Conservation (phyloP, 345 rosid species). For the Psidium friedrichsthalianum region DNA sequence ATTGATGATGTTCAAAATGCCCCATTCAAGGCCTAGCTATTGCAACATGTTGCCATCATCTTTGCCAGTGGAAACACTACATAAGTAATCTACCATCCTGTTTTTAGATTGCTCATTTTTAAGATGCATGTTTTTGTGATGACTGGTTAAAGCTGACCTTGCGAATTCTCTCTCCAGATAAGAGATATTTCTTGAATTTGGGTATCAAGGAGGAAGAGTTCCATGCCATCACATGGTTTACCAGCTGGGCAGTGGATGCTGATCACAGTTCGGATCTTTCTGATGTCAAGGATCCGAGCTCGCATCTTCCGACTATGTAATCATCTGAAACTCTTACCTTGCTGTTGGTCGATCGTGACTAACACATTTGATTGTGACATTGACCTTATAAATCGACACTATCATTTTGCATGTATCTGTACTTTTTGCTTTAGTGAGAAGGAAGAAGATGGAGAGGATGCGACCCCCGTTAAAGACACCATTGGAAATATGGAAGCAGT, state of each 20-base stretch:
- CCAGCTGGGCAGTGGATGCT: slow-evolving; percentile 98
- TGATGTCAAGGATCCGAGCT: slow-evolving; percentile 17
- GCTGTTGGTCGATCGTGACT: neutral
- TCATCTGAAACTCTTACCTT: neutral
- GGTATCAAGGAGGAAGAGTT: slow-evolving; percentile 64
- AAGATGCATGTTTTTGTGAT: neutral
- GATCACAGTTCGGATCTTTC: slow-evolving; percentile 67
- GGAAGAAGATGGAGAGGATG: slow-evolving; percentile 15
- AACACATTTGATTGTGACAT: neutral
- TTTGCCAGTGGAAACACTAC: slow-evolving; percentile 92
- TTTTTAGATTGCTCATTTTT: neutral
- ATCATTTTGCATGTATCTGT: neutral
- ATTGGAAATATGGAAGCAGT: slow-evolving; percentile 53
- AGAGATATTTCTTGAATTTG: slow-evolving; percentile 33
- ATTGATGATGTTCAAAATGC: slow-evolving; percentile 5
- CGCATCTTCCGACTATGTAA: slow-evolving; percentile 27
- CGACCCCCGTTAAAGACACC: slow-evolving; percentile 37
- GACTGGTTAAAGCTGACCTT: neutral
- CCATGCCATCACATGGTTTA: slow-evolving; percentile 71
- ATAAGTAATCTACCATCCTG: slow-evolving; percentile 34
- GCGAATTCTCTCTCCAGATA: slow-evolving; percentile 33
- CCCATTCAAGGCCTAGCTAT: slow-evolving; percentile 55
- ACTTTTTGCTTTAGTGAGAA: slow-evolving; percentile 22
- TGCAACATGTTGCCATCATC: slow-evolving; percentile 98
- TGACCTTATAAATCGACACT: neutral